Evolutionary conservation across 495 filamentous ascomycete genomes (phyloP), one percentile per base, ranked within the genome.

Genomic region (Hypoxylon crocopeplum): DNA sequence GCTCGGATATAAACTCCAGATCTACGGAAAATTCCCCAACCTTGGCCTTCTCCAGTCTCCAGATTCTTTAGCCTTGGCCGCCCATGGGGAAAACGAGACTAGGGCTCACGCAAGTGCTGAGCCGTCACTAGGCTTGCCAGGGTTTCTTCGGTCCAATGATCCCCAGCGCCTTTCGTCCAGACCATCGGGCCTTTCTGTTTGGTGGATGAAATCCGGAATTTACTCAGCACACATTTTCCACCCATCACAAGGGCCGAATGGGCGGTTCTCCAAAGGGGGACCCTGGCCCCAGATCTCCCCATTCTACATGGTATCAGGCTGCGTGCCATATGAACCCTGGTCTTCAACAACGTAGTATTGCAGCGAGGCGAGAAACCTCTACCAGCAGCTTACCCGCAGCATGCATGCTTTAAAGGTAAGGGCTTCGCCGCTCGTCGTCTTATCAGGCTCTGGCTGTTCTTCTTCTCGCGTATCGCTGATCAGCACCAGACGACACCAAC

Each of bases 201-300:
- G 64, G 68, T 70, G 68, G 68, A 64, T 62, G 60, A 64, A 27
- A 62, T 46, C 19, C 47, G 41, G 36, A 32, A 42, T 62, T 36
- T 29, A 33, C 52, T 22, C 29, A 56, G 32, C 39, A 6, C 4
- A 8, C 34, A 41, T 46, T 55, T 66, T 66, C 56, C 62, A 61
- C 62, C 62, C 56, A 57, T 66, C 56, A 64, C 38, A 25, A 29
- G 24, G 21, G 16, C 33, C n/a, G 21, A 44, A 41, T 4, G 7
- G 21, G 34, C 25, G 16, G 46, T 19, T 33, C 40, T 19, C 30
- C 16, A 45, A 46, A 46, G 33, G 33, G n/a, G 15, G 25, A 24
- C 47, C 30, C 15, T 25, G 32, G 38, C 44, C 39, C 48, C 44
- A 53, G 50, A 47, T 56, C 56, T 59, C 1, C 56, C 22, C 40